Conservation (phyloP, 139 green algal species). For the Klebsormidium nitens region DNA sequence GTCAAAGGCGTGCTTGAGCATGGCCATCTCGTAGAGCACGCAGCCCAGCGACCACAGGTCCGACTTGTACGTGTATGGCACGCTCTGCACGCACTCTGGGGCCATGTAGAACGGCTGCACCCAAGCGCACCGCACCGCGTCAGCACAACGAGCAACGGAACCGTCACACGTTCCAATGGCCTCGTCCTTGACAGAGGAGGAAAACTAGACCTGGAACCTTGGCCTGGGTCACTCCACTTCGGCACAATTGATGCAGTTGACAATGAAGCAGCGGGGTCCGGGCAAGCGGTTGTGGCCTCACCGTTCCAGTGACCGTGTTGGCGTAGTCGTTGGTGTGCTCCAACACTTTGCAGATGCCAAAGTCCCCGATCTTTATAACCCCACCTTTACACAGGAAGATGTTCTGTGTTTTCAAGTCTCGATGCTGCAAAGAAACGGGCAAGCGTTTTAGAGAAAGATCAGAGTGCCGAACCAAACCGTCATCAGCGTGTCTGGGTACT, state of each 20-base stretch:
- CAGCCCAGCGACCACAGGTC: conserved; percentile 70
- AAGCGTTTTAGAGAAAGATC: too few species aligned
- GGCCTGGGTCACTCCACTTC: too few species aligned
- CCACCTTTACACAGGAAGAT: conserved; percentile 26
- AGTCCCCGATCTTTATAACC: conserved; percentile 31
- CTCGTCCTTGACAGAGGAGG: too few species aligned
- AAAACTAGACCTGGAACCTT: too few species aligned
- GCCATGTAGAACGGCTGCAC: conserved; percentile 64
- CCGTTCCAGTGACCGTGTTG: conserved; percentile 33
- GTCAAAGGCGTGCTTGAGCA: conserved; percentile 61
- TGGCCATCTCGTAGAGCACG: conserved; percentile 68
- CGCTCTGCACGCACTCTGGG: conserved; percentile 47
- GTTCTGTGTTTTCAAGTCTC: conserved; percentile 43
- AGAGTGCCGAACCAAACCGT: too few species aligned
- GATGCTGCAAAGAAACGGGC: too few species aligned
- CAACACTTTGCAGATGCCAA: conserved; percentile 32
- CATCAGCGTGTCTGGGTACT: too few species aligned
- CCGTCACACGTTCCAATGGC: too few species aligned
- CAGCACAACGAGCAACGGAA: too few species aligned
- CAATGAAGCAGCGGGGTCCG: too few species aligned
- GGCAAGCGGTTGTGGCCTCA: too few species aligned
- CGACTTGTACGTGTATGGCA: conserved; percentile 59
- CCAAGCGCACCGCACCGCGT: too few species aligned
- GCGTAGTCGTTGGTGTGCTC: conserved; percentile 21
- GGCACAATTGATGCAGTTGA: conserved; percentile 30